These are phyloP conservation scores for Bruguiera parviflora DNA, from an alignment of 345 rosid genomes.

Conservation along the genomic window DNA sequence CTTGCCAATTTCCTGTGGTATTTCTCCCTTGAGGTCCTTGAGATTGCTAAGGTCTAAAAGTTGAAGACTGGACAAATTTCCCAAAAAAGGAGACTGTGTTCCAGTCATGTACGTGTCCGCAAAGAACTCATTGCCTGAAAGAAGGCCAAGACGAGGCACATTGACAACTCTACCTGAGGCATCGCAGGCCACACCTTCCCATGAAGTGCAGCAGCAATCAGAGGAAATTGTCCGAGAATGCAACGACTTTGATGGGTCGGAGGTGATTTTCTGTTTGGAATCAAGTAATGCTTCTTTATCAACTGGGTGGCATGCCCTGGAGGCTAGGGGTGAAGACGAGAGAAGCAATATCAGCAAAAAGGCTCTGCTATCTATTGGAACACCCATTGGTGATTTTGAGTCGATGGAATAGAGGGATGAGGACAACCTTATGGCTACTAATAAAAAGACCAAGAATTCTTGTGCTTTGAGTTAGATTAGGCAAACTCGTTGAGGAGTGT, in stretches of 20 bases:
- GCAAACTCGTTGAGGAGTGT: no score
- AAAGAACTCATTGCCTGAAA: conserved; percentile 28
- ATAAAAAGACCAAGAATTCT: no score
- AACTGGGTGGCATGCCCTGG: conserved; percentile 31
- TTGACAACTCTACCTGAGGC: conserved; percentile 43
- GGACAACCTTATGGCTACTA: neutral
- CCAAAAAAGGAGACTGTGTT: conserved; percentile 46
- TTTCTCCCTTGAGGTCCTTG: conserved; percentile 44
- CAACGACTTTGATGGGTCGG: conserved; percentile 49
- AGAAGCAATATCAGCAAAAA: conserved; percentile 8
- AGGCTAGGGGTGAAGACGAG: conserved; percentile 1
- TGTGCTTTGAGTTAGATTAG: no score
- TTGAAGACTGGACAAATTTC: conserved; percentile 43
- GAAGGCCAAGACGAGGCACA: conserved; percentile 39
- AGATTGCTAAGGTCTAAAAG: conserved; percentile 50
- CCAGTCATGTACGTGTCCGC: conserved; percentile 48
- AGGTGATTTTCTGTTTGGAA: conserved; percentile 45
- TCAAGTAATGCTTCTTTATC: conserved; percentile 49
- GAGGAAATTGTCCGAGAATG: conserved; percentile 42
- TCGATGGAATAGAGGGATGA: neutral
- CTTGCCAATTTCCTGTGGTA: conserved; percentile 44
- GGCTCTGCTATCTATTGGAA: conserved; percentile 10
- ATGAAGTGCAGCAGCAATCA: conserved; percentile 54
- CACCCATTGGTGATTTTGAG: conserved; percentile 19
- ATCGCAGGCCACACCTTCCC: conserved; percentile 53